Conservation (phyloP, 2,329 filamentous ascomycete genomes). For the Claviceps africana region DNA sequence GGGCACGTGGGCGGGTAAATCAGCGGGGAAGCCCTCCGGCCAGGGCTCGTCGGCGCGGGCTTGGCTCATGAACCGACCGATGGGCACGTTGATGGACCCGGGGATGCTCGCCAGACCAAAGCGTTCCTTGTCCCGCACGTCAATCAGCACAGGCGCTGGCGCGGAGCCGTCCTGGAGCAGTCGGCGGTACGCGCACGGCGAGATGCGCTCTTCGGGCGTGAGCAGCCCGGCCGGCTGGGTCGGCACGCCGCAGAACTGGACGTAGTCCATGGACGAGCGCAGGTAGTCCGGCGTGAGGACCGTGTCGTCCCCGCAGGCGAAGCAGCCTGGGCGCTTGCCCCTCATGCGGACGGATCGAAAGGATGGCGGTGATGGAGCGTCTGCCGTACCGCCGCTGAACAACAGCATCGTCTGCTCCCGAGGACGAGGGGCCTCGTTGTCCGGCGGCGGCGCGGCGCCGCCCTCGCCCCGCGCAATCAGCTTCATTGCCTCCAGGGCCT, state of each 20-base stretch:
- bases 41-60: constrained; percentile 8
- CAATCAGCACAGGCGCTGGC: constrained; percentile 48
- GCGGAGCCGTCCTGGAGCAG: constrained; percentile 7
- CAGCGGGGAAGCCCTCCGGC: constrained; percentile 24
- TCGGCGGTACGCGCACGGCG: constrained; percentile 42
- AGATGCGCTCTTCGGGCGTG: constrained; percentile 50
- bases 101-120: constrained; percentile 67
- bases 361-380: constrained; percentile 8
- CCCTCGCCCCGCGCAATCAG: constrained; percentile 45
- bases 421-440: not conserved
- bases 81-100: constrained; percentile 59
- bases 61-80: constrained; percentile 41
- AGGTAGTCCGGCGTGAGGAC: constrained; percentile 48
- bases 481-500: constrained; percentile 81
- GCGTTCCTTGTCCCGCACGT: constrained; percentile 74
- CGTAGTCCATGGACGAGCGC: constrained; percentile 58
- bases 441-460: constrained; percentile 7
- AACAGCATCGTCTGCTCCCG: constrained; percentile 25
- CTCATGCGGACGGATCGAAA: constrained; percentile 70
- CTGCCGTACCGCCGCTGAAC: constrained; percentile 28
- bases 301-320: constrained; percentile 54
- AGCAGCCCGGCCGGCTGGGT: constrained; percentile 40
- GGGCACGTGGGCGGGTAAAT: constrained; percentile 29
- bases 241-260: constrained; percentile 65
- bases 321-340: constrained; percentile 53